phyloP scores from a whole-genome alignment of 345 rosid species.

The Capsella bursapastoris region DNA sequence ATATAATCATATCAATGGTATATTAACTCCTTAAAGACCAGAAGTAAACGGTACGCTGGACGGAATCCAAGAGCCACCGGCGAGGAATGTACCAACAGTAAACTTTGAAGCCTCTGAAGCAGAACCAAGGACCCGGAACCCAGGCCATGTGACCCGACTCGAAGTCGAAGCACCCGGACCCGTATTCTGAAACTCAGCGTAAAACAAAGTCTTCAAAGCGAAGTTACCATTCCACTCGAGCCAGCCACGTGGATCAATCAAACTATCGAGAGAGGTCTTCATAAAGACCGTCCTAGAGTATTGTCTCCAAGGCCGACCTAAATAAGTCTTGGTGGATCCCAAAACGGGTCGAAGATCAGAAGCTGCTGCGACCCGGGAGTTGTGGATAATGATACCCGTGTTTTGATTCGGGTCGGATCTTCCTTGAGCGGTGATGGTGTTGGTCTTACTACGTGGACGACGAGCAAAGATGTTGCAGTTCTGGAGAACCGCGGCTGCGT shows the following conservation, averaged over 20 bases:
- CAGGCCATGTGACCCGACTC: slow-evolving; percentile 57
- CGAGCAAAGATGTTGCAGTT: slow-evolving; percentile 60
- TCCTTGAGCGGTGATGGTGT: slow-evolving; percentile 61
- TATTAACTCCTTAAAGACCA: slow-evolving; percentile 44
- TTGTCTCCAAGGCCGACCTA: slow-evolving; percentile 67
- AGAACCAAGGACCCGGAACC: slow-evolving; percentile 52
- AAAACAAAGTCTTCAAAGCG: slow-evolving; percentile 49
- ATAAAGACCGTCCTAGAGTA: slow-evolving; percentile 60
- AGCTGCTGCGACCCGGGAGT: slow-evolving; percentile 57
- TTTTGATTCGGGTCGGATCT: slow-evolving; percentile 66
- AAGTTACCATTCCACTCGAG: slow-evolving; percentile 60
- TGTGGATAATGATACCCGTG: slow-evolving; percentile 65
- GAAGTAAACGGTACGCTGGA: slow-evolving; percentile 55
- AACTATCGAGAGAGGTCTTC: slow-evolving; percentile 54
- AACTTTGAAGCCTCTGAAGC: slow-evolving; percentile 56
- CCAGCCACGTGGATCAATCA: slow-evolving; percentile 65
- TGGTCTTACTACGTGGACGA: slow-evolving; percentile 52
- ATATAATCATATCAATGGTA: neutral
- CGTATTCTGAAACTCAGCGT: slow-evolving; percentile 63
- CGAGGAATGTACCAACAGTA: slow-evolving; percentile 56
- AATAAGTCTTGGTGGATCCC: slow-evolving; percentile 58
- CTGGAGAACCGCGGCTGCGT: slow-evolving; percentile 63
- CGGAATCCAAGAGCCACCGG: slow-evolving; percentile 59
- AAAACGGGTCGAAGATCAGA: slow-evolving; percentile 54
- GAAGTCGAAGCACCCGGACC: slow-evolving; percentile 59